A percentile compares a stretch with the other conserved stretches of the same genome.
Conservation (phyloP, 2,329 filamentous ascomycete species). For the Zasmidium angulare region DNA sequence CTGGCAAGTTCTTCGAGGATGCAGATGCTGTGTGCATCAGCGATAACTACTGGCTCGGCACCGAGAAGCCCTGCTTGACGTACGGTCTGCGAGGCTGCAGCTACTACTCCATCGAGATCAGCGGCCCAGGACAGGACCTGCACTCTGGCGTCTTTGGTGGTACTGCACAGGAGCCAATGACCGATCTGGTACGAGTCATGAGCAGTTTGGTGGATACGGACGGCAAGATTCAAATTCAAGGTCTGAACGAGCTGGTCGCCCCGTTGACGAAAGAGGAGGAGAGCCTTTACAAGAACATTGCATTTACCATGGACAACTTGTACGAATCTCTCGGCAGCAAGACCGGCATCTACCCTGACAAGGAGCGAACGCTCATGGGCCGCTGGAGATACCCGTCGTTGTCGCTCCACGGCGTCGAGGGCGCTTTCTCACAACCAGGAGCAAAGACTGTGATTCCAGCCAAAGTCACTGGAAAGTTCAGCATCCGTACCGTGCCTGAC, state of each 20-base stretch:
- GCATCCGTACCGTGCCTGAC: constrained; percentile 92
- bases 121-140: constrained; percentile 86
- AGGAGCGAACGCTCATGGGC: constrained; percentile 90
- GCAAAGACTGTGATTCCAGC: constrained; percentile 98
- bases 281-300: constrained; percentile 81
- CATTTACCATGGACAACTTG: constrained; percentile 94
- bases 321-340: constrained; percentile 87
- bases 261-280: constrained; percentile 84
- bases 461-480: constrained; percentile 98
- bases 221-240: constrained; percentile 92
- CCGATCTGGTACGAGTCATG: constrained; percentile 81
- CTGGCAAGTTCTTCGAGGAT: constrained; percentile 81
- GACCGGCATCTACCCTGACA: constrained; percentile 83
- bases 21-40: constrained; percentile 96
- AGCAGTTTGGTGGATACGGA: constrained; percentile 81
- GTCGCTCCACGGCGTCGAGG: constrained; percentile 91
- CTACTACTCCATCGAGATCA: constrained; percentile 92
- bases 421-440: constrained; percentile 87
- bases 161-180: constrained; percentile 97
- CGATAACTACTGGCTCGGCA: constrained; percentile 99
- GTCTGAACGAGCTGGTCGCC: constrained; percentile 89
- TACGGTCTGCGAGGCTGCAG: constrained; percentile 97
- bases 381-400: constrained; percentile 94
- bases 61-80: constrained; percentile 95
- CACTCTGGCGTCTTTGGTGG: constrained; percentile 98